A percentile compares a stretch with the other conserved stretches of the same genome.
Evolutionary conservation across 768 basidiomycete genomes (phyloP).

Genomic region (Mycena crocata): DNA sequence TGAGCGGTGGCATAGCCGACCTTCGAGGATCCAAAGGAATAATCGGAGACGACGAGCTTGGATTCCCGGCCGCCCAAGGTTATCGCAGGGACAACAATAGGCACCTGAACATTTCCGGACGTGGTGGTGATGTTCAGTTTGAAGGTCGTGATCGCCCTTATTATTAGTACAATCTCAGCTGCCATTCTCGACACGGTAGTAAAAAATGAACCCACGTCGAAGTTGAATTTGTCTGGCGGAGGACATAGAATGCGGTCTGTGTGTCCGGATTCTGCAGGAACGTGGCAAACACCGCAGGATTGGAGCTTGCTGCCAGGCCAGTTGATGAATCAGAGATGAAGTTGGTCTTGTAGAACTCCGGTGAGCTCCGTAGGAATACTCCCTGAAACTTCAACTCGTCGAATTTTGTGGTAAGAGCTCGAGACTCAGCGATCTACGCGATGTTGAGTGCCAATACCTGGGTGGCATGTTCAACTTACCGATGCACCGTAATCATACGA

Average conservation of each 20-base stretch:
- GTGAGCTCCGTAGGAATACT: conserved; percentile 82
- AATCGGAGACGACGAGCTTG: conserved; percentile 79
- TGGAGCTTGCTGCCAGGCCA: conserved; percentile 54
- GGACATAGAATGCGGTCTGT: conserved; percentile 73
- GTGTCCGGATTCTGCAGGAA: conserved; percentile 77
- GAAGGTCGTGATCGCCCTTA: conserved; percentile 64
- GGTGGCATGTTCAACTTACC: conserved; percentile 39
- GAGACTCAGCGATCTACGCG: conserved; percentile 68
- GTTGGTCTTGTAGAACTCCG: conserved; percentile 84
- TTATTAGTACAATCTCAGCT: conserved; percentile 2
- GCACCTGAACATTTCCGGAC: conserved; percentile 64
- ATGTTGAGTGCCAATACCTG: not conserved
- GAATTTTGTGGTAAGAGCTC: conserved; percentile 75
- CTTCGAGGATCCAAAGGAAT: conserved; percentile 73
- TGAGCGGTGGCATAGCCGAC: conserved; percentile 79
- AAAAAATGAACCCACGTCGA: conserved; percentile 63
- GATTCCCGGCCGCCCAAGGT: conserved; percentile 78
- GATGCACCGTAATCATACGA: conserved; percentile 88
- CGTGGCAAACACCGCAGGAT: conserved; percentile 67
- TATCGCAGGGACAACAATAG: conserved; percentile 63
- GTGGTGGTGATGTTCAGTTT: conserved; percentile 69
- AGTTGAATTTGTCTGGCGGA: conserved; percentile 74
- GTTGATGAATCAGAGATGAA: conserved; percentile 73
- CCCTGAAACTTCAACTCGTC: conserved; percentile 83
- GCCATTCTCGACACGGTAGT: not conserved